Conservation (phyloP, 805 yeast species). For the Jamesozyma spencerorum region DNA sequence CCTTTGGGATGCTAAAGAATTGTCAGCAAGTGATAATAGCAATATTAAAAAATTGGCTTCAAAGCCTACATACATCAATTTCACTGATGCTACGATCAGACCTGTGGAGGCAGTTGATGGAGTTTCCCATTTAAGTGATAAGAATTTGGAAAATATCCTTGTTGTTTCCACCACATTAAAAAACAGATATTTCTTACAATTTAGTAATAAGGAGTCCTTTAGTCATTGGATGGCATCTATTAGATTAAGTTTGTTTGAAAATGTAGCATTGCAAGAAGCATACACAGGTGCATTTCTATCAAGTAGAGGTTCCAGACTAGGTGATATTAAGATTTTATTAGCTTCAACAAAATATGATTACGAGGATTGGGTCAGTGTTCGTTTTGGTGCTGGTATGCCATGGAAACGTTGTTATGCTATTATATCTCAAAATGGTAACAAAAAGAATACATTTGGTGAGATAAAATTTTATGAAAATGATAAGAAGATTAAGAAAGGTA, state of each 20-base stretch:
- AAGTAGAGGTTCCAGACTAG: conserved; percentile 79
- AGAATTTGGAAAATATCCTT: conserved; percentile 61
- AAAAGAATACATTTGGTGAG: conserved; percentile 44
- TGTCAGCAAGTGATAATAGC: conserved; percentile 41
- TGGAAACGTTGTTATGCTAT: conserved; percentile 94
- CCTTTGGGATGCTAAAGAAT: conserved; percentile 73
- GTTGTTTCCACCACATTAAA: conserved; percentile 89
- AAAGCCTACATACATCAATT: conserved; percentile 80
- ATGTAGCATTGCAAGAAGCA: conserved; percentile 80
- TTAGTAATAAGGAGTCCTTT: conserved; percentile 53
- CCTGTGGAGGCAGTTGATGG: conserved; percentile 59
- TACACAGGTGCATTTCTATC: conserved; percentile 91
- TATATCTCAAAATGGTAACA: conserved; percentile 57
- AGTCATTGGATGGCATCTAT: conserved; percentile 77
- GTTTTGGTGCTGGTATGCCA: conserved; percentile 96
- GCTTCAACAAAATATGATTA: conserved; percentile 79
- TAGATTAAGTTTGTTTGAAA: conserved; percentile 72
- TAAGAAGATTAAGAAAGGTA: conserved; percentile 55
- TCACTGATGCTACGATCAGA: conserved; percentile 81
- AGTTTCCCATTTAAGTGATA: conserved; percentile 39
- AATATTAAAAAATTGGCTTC: conserved; percentile 46
- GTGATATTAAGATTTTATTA: conserved; percentile 77
- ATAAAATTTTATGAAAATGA: conserved; percentile 78
- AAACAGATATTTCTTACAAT: conserved; percentile 78
- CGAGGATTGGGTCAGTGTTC: conserved; percentile 89